phyloP scores from a whole-genome alignment of 2,329 filamentous ascomycete species.

The Cercospora zeina region DNA sequence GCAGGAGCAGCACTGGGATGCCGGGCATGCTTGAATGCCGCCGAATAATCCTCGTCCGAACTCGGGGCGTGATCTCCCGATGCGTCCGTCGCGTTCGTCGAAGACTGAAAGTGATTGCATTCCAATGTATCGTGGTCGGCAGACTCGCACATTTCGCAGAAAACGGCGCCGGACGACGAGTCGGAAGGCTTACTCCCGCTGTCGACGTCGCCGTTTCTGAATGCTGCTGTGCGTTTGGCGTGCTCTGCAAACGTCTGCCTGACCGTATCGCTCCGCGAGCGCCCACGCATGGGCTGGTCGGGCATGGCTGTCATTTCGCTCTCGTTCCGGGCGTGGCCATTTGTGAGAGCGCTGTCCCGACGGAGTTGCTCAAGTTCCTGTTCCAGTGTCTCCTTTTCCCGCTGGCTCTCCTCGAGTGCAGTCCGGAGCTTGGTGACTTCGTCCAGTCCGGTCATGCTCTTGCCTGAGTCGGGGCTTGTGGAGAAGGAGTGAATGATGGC shows the following conservation, averaged over 20 bases:
- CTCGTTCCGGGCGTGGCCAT: conserved; percentile 41
- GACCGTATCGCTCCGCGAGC: conserved; percentile 55
- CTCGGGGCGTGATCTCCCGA: conserved; percentile 22
- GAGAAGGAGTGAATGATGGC: conserved; percentile 97
- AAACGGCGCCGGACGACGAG: conserved; percentile 50
- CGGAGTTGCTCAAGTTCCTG: conserved; percentile 73
- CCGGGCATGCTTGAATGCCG: conserved; percentile 14
- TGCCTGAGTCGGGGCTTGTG: conserved; percentile 59
- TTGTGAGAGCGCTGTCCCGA: conserved; percentile 45
- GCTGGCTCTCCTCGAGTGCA: conserved; percentile 69
- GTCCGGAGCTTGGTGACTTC: conserved; percentile 60
- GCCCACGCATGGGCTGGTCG: conserved; percentile 29
- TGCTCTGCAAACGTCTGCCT: conserved; percentile 62
- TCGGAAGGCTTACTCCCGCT: conserved; percentile 15
- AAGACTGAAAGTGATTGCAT: conserved; percentile 59
- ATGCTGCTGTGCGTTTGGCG: conserved; percentile 53
- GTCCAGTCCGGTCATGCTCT: conserved; percentile 39
- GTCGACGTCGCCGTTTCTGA: conserved; percentile 10
- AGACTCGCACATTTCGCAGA: conserved; percentile 95
- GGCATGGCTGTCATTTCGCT: conserved; percentile 33
- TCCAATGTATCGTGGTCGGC: conserved; percentile 90
- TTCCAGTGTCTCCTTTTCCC: conserved; percentile 79
- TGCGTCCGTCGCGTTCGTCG: conserved; percentile 22
- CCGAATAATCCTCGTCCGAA: conserved; percentile 14
- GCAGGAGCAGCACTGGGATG: conserved; percentile 21